Evolutionary conservation across 768 basidiomycete genomes (phyloP).

Genomic region (Phylloporus sp.): DNA sequence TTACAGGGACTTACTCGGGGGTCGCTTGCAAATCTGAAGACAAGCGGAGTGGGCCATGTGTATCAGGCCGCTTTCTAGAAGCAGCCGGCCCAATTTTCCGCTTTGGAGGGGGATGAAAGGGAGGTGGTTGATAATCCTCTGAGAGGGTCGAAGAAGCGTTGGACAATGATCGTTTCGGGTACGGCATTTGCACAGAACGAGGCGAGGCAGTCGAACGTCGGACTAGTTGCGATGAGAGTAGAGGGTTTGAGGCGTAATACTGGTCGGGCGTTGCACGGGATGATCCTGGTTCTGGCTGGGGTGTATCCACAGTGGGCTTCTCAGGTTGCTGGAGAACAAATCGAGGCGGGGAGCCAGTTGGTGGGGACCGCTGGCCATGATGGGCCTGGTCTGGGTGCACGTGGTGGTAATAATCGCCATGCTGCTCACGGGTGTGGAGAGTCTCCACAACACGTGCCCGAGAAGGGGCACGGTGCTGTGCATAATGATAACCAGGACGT

Average conservation of each 20-base stretch:
- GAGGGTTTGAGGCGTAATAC: constrained; percentile 12
- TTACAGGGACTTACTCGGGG: constrained; percentile 37
- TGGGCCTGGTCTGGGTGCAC: constrained; percentile 16
- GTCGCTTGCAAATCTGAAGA: constrained; percentile 44
- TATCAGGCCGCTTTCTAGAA: constrained; percentile 25
- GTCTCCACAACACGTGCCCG: constrained; percentile 27
- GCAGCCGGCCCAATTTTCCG: constrained; percentile 15
- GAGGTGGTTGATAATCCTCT: constrained; percentile 12
- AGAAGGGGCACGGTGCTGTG: constrained; percentile 22
- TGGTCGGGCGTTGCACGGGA: constrained; percentile 13
- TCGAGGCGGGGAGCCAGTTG: constrained; percentile 17
- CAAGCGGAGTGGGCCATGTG: constrained; percentile 34
- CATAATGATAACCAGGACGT: constrained; percentile 28
- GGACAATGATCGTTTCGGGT: constrained; percentile 14
- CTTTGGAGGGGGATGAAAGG: constrained; percentile 14
- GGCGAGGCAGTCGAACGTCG: constrained; percentile 19
- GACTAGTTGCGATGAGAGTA: constrained; percentile 18
- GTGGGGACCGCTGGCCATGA: constrained; percentile 16
- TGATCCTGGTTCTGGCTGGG: constrained; percentile 19
- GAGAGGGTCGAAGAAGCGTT: constrained; percentile 5
- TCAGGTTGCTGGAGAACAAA: constrained; percentile 18
- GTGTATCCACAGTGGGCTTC: constrained; percentile 11
- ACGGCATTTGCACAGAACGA: constrained; percentile 16
- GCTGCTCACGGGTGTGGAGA: constrained; percentile 21
- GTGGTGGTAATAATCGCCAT: constrained; percentile 27